A percentile compares a stretch with the other conserved stretches of the same genome.
Evolutionary conservation across 202 grass and related monocot species (phyloP).

Genomic region (Bolboschoenoplectus hybrid): DNA sequence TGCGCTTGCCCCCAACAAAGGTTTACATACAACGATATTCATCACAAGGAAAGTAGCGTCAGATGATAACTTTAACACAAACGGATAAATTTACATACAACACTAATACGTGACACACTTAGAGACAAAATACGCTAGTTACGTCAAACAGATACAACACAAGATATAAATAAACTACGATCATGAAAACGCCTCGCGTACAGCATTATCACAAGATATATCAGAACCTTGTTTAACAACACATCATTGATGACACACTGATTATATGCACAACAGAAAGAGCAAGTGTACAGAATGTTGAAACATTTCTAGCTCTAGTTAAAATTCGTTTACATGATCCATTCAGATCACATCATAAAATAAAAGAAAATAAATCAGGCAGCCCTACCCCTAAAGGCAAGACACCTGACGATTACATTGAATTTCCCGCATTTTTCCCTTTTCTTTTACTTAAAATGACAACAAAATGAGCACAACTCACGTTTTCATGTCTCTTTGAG

Average conservation of each 20-base stretch:
- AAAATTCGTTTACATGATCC: neutral
- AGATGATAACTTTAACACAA: no score
- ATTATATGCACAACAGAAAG: neutral
- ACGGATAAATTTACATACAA: no score
- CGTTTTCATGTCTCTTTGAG: conserved; percentile 11
- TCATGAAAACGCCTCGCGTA: neutral
- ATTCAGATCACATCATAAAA: conserved; percentile 30
- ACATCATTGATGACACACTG: neutral
- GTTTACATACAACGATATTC: no score
- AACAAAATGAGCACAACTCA: neutral
- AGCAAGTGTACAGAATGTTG: neutral
- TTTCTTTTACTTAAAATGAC: conserved; percentile 34
- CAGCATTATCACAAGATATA: neutral
- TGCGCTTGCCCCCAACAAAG: no score
- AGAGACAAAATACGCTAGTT: neutral
- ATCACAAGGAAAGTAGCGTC: no score
- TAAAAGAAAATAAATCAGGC: conserved; percentile 21
- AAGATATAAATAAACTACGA: neutral
- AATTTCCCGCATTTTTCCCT: conserved; percentile 12
- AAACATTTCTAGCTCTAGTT: conserved; percentile 16
- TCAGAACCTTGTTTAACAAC: no score
- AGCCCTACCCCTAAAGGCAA: neutral
- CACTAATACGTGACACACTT: no score
- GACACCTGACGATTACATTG: neutral
- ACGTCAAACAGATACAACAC: neutral